Evolutionary conservation across 2,329 filamentous ascomycete species (phyloP).

Genomic region (Diaporthe capsici): DNA sequence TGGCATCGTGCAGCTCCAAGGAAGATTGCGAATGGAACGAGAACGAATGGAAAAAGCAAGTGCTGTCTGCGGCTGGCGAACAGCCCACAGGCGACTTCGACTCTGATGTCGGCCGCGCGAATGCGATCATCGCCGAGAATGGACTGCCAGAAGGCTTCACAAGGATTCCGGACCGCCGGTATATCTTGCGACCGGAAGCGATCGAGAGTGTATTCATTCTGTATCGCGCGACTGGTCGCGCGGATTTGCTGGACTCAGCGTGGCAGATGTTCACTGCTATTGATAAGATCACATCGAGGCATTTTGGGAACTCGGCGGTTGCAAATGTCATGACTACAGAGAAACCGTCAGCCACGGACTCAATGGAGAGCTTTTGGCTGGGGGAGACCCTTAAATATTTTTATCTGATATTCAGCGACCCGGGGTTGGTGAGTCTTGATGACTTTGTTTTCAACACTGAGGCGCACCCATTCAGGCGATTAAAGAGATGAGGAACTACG

Average conservation of each 20-base stretch:
- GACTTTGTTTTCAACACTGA: conserved; percentile 42
- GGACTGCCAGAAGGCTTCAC: conserved; percentile 38
- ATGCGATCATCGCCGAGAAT: conserved; percentile 26
- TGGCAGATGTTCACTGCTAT: conserved; percentile 41
- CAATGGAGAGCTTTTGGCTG: conserved; percentile 43
- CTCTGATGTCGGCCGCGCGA: conserved; percentile 24
- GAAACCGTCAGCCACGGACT: conserved; percentile 23
- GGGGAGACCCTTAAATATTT: conserved; percentile 42
- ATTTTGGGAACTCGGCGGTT: conserved; percentile 37
- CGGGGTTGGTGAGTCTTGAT: conserved; percentile 31
- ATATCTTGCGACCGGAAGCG: conserved; percentile 41
- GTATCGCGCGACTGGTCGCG: conserved; percentile 36
- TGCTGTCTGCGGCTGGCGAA: conserved; percentile 32
- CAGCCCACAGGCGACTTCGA: conserved; percentile 23
- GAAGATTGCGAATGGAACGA: conserved; percentile 50
- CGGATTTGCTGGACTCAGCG: conserved; percentile 34
- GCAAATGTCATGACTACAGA: conserved; percentile 30
- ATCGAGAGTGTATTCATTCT: conserved; percentile 42
- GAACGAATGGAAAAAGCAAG: conserved; percentile 46
- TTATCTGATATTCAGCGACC: conserved; percentile 39
- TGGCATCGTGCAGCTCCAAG: conserved; percentile 55
- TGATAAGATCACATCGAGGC: conserved; percentile 19
- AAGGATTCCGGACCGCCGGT: conserved; percentile 25
- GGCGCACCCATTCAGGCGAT: conserved; percentile 39
- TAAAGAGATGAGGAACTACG: neutral